Percentiles rank a stretch among this genome's conserved stretches.
These are phyloP conservation scores for Cymodocea nodosa DNA, from an alignment of 116 monocot species.

Conservation along the genomic window DNA sequence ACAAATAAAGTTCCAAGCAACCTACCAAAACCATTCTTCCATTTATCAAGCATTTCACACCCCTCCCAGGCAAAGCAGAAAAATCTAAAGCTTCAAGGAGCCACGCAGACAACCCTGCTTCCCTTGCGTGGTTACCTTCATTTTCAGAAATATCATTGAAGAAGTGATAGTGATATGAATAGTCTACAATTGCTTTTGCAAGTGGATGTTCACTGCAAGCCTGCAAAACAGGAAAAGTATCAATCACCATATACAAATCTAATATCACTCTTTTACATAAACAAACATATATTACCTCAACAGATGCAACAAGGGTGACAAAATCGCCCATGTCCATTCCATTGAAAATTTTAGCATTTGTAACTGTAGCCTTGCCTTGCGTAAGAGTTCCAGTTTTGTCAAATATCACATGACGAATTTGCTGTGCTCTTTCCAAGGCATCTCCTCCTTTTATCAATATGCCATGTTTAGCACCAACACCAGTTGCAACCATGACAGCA, in stretches of 20 bases:
- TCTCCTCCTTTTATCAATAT: slow-evolving; percentile 94
- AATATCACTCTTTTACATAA: background rate
- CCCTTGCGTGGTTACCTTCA: slow-evolving; percentile 25
- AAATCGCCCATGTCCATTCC: slow-evolving; percentile 75
- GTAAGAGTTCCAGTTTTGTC: slow-evolving; percentile 98
- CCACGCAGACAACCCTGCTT: slow-evolving; percentile 55
- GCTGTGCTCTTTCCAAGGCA: slow-evolving; percentile 88
- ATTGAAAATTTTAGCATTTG: slow-evolving; percentile 49
- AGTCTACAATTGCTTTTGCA: slow-evolving; percentile 80
- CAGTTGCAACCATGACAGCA: slow-evolving; percentile 98
- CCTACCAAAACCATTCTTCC: slow-evolving; percentile 71
- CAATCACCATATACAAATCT: no score
- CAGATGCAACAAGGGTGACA: slow-evolving; percentile 76
- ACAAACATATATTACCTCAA: slow-evolving; percentile 47
- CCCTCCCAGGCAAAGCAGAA: slow-evolving; percentile 78
- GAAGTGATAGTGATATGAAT: slow-evolving; percentile 78
- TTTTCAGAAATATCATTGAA: slow-evolving; percentile 41
- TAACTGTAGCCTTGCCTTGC: slow-evolving; percentile 81
- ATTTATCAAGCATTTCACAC: slow-evolving; percentile 73
- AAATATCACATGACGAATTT: slow-evolving; percentile 60
- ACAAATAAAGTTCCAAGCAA: background rate
- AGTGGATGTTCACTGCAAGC: slow-evolving; percentile 97
- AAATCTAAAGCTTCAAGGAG: slow-evolving; percentile 74
- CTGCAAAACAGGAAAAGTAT: slow-evolving; percentile 17
- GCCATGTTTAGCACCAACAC: slow-evolving; percentile 83